phyloP scores from a whole-genome alignment of 257 asterid genomes.

The Plectranthus barbatus region DNA sequence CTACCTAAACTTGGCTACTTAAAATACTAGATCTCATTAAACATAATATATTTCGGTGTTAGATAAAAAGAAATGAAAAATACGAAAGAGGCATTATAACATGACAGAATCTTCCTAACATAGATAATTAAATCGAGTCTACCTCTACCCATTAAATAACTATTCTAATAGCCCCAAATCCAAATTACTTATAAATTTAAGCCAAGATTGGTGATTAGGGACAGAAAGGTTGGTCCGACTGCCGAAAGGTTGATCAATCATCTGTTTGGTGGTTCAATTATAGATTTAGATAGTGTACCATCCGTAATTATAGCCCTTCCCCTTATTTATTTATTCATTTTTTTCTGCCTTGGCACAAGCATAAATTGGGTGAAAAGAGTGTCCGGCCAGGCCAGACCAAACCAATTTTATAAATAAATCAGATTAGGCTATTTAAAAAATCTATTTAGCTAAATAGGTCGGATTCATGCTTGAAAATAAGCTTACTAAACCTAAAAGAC shows the following conservation, averaged over 20 bases:
- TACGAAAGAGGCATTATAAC: constrained; percentile 3
- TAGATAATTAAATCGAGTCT: constrained; percentile 8
- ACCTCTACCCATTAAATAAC: background rate
- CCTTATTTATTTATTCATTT: background rate
- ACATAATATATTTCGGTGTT: background rate
- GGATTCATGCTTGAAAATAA: too few relatives aligned
- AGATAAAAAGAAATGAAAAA: background rate
- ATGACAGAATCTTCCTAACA: constrained; percentile 29
- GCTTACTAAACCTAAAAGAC: too few relatives aligned
- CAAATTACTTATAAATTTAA: background rate
- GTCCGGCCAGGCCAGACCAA: too few relatives aligned
- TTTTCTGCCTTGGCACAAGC: background rate
- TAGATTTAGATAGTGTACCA: background rate
- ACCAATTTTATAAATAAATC: too few relatives aligned
- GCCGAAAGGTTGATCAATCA: constrained; percentile 1
- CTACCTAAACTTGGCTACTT: background rate
- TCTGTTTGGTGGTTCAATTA: constrained; percentile 7
- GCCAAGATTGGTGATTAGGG: constrained; percentile 10
- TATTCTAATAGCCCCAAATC: background rate
- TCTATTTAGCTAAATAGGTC: too few relatives aligned
- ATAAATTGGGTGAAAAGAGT: background rate
- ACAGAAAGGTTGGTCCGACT: constrained; percentile 10
- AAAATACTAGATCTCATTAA: background rate
- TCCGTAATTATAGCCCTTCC: background rate
- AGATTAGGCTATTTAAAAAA: too few relatives aligned